These are phyloP conservation scores for Torulaspora maleeae DNA, from an alignment of 805 yeast genomes.

Conservation along the genomic window DNA sequence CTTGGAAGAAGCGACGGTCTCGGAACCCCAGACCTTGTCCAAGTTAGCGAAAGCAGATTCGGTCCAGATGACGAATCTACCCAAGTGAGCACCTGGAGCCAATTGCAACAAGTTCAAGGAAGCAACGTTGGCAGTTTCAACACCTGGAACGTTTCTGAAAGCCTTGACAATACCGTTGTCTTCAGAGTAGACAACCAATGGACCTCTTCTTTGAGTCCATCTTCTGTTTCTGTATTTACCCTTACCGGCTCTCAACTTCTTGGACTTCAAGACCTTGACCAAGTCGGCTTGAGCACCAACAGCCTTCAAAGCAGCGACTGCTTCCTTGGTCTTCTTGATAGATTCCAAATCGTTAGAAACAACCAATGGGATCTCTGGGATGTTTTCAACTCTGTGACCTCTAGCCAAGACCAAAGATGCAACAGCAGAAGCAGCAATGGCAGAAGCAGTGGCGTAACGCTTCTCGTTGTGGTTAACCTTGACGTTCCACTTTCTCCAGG, in stretches of 20 bases:
- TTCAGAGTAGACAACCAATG: constrained; percentile 95
- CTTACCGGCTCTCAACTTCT: constrained; percentile 99
- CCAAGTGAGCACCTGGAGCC: constrained; percentile 99
- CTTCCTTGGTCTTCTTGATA: constrained; percentile 95
- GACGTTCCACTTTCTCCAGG: constrained; percentile 99
- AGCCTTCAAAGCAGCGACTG: constrained; percentile 96
- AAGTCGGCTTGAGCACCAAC: constrained; percentile 98
- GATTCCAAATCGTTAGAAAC: constrained; percentile 90
- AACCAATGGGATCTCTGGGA: constrained; percentile 97
- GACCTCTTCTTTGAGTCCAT: constrained; percentile 99
- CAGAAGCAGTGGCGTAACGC: constrained; percentile 99
- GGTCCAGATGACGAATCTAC: constrained; percentile 99
- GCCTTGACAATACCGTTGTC: constrained; percentile 98
- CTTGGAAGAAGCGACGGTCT: constrained; percentile 76
- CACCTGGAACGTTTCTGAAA: constrained; percentile 99
- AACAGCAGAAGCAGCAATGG: constrained; percentile 98
- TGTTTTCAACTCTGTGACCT: constrained; percentile 99
- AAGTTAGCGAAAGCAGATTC: constrained; percentile 95
- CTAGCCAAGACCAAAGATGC: constrained; percentile 98
- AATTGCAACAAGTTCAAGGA: constrained; percentile 94
- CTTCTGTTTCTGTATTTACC: constrained; percentile 99
- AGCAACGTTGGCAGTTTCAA: constrained; percentile 90
- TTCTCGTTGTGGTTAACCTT: constrained; percentile 99
- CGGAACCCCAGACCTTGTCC: constrained; percentile 97
- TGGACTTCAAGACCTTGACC: constrained; percentile 95